phyloP scores from a whole-genome alignment of 2,329 filamentous ascomycete species.

The Geosmithia flava region DNA sequence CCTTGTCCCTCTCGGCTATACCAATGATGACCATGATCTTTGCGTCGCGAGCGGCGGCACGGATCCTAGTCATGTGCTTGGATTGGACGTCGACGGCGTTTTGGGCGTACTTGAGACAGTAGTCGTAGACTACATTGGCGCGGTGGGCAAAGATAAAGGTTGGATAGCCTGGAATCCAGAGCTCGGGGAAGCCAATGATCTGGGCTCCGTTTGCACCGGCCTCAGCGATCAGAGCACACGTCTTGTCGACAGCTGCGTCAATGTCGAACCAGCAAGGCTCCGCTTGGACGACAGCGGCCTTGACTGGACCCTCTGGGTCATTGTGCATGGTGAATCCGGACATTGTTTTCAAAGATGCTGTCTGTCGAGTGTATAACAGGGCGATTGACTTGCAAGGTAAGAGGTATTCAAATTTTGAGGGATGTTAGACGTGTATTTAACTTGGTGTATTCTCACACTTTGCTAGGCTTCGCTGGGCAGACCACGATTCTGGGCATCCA shows the following conservation, averaged over 20 bases:
- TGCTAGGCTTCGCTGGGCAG: too few species aligned
- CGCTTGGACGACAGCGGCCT: slow-evolving; percentile 11
- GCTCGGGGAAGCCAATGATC: slow-evolving; percentile 41
- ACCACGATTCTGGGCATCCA: too few species aligned
- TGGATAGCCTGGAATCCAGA: slow-evolving; percentile 41
- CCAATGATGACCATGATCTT: slow-evolving; percentile 28
- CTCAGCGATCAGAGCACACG: slow-evolving; percentile 10
- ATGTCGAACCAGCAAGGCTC: slow-evolving; percentile 13
- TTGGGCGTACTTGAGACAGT: slow-evolving; percentile 16
- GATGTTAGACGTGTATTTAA: too few species aligned
- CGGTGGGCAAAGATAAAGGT: slow-evolving; percentile 20
- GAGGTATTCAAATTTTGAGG: too few species aligned
- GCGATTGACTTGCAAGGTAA: too few species aligned
- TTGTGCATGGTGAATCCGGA: too few species aligned
- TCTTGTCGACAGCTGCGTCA: slow-evolving; percentile 9
- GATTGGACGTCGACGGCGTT: slow-evolving; percentile 27
- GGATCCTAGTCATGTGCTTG: slow-evolving; percentile 27
- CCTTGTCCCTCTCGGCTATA: slow-evolving; percentile 24
- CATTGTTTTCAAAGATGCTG: too few species aligned
- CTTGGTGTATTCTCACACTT: too few species aligned
- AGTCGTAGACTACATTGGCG: slow-evolving; percentile 11
- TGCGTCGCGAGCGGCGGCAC: slow-evolving; percentile 30
- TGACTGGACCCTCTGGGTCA: slow-evolving; percentile 2
- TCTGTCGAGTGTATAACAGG: too few species aligned
- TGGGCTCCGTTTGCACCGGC: slow-evolving; percentile 31